These are phyloP conservation scores for Amanita inopinata DNA, from an alignment of 768 basidiomycete genomes.

Conservation along the genomic window DNA sequence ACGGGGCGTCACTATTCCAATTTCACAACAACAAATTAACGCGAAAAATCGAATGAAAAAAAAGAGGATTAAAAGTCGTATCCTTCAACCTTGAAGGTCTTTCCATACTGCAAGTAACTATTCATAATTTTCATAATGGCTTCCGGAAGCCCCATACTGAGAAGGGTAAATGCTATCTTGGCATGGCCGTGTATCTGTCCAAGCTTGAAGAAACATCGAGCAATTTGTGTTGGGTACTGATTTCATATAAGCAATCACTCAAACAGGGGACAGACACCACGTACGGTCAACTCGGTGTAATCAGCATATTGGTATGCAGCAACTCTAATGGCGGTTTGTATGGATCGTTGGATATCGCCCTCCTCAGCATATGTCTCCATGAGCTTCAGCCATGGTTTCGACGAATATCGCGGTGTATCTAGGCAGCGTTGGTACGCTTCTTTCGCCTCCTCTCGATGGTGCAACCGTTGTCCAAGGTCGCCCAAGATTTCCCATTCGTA, in stretches of 20 bases:
- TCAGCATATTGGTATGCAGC: constrained; percentile 89
- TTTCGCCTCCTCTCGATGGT: constrained; percentile 98
- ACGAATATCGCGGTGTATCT: constrained; percentile 75
- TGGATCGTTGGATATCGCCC: constrained; percentile 80
- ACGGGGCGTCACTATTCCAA: no score
- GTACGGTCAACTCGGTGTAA: constrained; percentile 80
- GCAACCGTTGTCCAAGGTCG: constrained; percentile 84
- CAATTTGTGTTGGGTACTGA: constrained; percentile 86
- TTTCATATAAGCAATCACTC: constrained; percentile 4
- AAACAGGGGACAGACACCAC: constrained; percentile 20
- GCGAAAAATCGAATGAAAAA: constrained; percentile 2
- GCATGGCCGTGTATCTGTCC: constrained; percentile 88
- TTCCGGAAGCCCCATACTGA: constrained; percentile 92
- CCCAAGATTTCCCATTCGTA: constrained; percentile 98
- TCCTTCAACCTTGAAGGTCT: constrained; percentile 81
- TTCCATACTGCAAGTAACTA: constrained; percentile 81
- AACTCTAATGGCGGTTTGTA: constrained; percentile 88
- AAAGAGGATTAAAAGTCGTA: constrained; percentile 50
- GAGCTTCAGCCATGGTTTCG: constrained; percentile 88
- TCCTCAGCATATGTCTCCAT: constrained; percentile 98
- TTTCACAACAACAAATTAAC: constrained; percentile 1
- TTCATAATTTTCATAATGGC: constrained; percentile 90
- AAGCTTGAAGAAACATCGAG: constrained; percentile 86
- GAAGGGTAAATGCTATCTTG: constrained; percentile 86
- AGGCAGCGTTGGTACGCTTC: constrained; percentile 95